A percentile compares a stretch with the other conserved stretches of the same genome.
phyloP scores from a whole-genome alignment of 345 rosid species.

The Adansonia digitata region DNA sequence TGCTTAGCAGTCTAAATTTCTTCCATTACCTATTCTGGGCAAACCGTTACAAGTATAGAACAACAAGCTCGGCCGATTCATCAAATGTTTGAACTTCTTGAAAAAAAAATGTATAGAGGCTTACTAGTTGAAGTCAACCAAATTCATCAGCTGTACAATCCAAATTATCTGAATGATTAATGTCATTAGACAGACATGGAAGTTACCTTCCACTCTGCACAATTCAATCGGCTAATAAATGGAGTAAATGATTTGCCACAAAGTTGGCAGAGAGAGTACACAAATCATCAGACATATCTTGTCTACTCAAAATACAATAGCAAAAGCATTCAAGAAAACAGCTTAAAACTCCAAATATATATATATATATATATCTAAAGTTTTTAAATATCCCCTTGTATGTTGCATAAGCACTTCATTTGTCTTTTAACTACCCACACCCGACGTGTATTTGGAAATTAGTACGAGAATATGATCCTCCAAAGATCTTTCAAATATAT shows the following conservation, averaged over 20 bases:
- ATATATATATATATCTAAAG: too few species aligned
- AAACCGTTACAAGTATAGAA: conserved; percentile 54
- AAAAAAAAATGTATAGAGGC: neutral
- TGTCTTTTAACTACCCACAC: too few species aligned
- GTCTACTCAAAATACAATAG: neutral
- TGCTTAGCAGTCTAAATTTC: conserved; percentile 61
- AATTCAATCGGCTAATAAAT: neutral
- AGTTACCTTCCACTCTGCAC: neutral
- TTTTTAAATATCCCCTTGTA: too few species aligned
- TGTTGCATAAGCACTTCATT: too few species aligned
- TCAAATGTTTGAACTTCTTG: neutral
- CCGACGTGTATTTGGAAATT: too few species aligned
- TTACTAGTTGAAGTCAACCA: neutral
- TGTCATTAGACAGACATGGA: neutral
- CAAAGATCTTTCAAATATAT: too few species aligned
- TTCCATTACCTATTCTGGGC: conserved; percentile 84
- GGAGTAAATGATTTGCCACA: neutral
- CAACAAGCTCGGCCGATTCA: conserved; percentile 10
- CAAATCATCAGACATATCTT: neutral
- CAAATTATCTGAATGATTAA: neutral
- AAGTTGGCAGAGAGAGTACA: neutral
- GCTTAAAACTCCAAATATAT: too few species aligned
- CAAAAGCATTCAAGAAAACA: neutral
- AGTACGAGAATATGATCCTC: too few species aligned
- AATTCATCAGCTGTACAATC: neutral